Conservation (phyloP, 192 early-diverging fungal genomes). For the Podila verticillata region DNA sequence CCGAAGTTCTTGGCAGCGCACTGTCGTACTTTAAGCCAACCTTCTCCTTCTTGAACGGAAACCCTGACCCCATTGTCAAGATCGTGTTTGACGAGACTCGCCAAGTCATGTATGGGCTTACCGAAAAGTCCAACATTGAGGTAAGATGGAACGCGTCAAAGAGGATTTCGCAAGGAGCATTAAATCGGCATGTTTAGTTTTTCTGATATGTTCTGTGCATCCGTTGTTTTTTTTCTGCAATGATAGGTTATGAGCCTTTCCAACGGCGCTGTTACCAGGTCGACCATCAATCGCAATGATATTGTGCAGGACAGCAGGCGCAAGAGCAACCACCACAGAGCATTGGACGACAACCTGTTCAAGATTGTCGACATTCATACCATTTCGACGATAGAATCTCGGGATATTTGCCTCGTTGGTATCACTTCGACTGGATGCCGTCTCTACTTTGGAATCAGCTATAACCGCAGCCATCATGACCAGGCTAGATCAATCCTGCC, state of each 20-base stretch:
- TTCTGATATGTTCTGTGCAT: not conserved
- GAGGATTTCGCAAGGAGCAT: no score
- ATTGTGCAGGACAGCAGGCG: constrained; percentile 38
- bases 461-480: constrained; percentile 34
- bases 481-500: constrained; percentile 45
- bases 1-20: constrained; percentile 75
- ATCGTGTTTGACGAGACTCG: constrained; percentile 77
- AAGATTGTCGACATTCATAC: constrained; percentile 81
- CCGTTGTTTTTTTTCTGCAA: not conserved
- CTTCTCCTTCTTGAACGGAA: constrained; percentile 62
- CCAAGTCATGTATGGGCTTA: constrained; percentile 76
- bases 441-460: constrained; percentile 74
- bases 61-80: constrained; percentile 63
- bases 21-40: constrained; percentile 79
- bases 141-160: constrained; percentile 40
- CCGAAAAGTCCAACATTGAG: constrained; percentile 73
- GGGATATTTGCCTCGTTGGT: constrained; percentile 75
- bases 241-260: constrained; percentile 28
- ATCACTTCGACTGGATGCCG: constrained; percentile 81
- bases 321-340: constrained; percentile 41
- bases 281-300: constrained; percentile 17
- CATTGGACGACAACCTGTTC: constrained; percentile 57
- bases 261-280: constrained; percentile 3
- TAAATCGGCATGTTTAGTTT: not conserved
- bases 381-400: constrained; percentile 72